phyloP scores from a whole-genome alignment of 225 moss, liverwort and hornwort genomes.

The Asterella californica region DNA sequence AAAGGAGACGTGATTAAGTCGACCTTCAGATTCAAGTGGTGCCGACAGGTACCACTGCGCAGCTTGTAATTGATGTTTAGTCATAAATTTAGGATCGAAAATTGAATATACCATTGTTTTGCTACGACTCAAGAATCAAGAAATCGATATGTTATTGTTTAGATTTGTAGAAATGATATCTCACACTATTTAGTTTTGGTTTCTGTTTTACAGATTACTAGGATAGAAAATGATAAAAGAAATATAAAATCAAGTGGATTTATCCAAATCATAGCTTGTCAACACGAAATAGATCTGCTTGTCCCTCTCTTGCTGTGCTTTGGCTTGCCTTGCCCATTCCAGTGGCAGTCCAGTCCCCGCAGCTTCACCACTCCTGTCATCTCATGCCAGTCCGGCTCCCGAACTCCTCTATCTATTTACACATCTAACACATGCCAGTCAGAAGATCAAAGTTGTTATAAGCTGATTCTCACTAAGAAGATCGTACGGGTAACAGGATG shows the following conservation, averaged over 20 bases:
- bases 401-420: not conserved
- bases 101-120: too few species aligned
- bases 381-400: not conserved
- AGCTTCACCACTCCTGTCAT: not conserved
- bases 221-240: too few species aligned
- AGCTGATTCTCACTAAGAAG: too few species aligned
- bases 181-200: too few species aligned
- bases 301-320: not conserved
- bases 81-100: too few species aligned
- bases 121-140: too few species aligned
- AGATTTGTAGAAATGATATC: too few species aligned
- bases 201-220: too few species aligned
- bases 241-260: too few species aligned
- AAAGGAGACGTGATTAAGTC: slow-evolving; percentile 61
- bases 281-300: not conserved
- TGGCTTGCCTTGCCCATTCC: not conserved
- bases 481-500: not conserved
- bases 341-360: not conserved
- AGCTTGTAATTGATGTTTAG: too few species aligned
- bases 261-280: not conserved
- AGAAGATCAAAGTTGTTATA: not conserved
- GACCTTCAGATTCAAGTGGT: not conserved
- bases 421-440: not conserved
- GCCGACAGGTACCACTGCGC: slow-evolving; percentile 6
- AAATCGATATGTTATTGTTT: too few species aligned